Base-by-base conservation (phyloP, 2,329 filamentous ascomycete genomes). In the Bipolaris gigantea region DNA sequence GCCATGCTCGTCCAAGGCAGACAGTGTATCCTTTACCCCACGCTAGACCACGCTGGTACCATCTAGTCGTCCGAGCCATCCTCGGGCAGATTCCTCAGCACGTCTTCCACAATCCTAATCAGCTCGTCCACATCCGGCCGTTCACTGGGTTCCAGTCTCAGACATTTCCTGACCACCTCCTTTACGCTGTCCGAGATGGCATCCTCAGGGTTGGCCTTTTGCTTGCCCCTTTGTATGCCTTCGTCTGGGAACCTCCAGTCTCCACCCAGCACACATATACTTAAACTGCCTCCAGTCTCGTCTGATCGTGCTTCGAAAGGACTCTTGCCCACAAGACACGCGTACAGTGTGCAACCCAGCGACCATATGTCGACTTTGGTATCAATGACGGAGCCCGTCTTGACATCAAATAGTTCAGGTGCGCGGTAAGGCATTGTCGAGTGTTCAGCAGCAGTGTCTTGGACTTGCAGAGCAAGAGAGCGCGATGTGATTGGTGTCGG, bases 331-430 rank as follows among this genome's bases (percentile, higher is more conserved):
- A 97, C 91, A 9, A 99, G 83, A 70, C 94, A 97, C 34, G 94
- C 94, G 76, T 96, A 99, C 40, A 99, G 81, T n/a, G 94, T 97
- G 80, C 94, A 97, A 47, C 94, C 94, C 19, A 99, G 79, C 15
- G 90, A 96, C 94, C 94, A 99, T 62, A 99, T 96, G 75, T 99
- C 94, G 36, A 96, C 91, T 73, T 97, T 97, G 11, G 92, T 96
- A 76, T 97, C 94, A 69, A 99, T 89, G 46, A 91, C 85, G 44
- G 88, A 87, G 59, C 90, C 93, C 3, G 92, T 97, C 77, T 96
- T 96, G 52, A 97, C 94, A 74, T 99, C 94, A 75, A 99, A 99
- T 56, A 99, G 86, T 76, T 99, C 94, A 0, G 94, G 94, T 1
- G 94, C 94, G 55, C 94, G 91, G 78, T 99, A 99, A 0, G 94